Evolutionary conservation across 495 filamentous ascomycete genomes (phyloP), one percentile per base, ranked within the genome.

Genomic region (Echria macrotheca): DNA sequence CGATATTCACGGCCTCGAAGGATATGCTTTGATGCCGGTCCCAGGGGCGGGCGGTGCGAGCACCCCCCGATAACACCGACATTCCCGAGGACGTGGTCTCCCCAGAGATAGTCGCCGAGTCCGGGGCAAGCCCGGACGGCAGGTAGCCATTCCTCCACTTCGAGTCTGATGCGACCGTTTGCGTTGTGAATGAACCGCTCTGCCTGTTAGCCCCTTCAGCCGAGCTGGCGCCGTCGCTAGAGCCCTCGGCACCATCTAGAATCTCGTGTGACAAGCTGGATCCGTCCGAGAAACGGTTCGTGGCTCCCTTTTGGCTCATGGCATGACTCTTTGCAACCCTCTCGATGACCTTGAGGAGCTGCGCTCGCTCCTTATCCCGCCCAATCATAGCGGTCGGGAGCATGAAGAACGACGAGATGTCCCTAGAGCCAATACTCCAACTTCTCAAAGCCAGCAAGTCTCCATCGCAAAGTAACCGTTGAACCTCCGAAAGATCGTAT

Each of bases 361-460:
- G 76, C 15, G 79, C 67, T 36, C 80, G 81, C 58, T 95, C 89
- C 52, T 80, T 69, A 44, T 81, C 74, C 48, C 89, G 79, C 14
- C 90, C 89, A 48, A 93, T 82, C 78, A 89, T 88, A n/a, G 69
- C 66, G 1, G 78, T 77, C 2, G 89, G 89, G 10, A 95, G 76
- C 43, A 84, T 83, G 63, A 95, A 96, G 57, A 89, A 90, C 2
- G 87, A 90, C 1, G 87, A 91, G 1, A 93, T 76, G 61, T 95
- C 89, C 38, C 80, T 83, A 15, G 81, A 77, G 31, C 78, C 89
- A 50, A 91, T 79, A 44, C 78, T 67, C 63, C 86, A 94, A 19
- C 83, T 74, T 49, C 76, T 78, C 43, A 95, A 67, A 0, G 77
- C 78, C 44, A 77, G 74, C 37, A 70, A 74, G 57, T 95, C 82